A percentile compares a stretch with the other conserved stretches of the same genome.
Evolutionary conservation across 768 basidiomycete genomes (phyloP).

Genomic region (Fomitopsis serialis): DNA sequence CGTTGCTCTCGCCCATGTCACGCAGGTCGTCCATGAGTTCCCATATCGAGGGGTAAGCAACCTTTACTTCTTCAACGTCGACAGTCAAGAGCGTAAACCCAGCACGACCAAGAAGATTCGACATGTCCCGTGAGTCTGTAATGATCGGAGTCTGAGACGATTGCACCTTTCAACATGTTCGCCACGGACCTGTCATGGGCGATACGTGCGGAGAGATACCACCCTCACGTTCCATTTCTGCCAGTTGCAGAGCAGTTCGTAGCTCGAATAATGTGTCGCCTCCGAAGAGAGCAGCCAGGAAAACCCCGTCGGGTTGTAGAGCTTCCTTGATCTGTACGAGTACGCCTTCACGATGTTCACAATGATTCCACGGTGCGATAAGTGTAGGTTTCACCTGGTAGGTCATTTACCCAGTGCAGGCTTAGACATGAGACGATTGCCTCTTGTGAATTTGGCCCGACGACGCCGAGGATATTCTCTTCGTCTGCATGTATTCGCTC

Average conservation of each 20-base stretch:
- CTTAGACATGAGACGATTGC: slow-evolving; percentile 88
- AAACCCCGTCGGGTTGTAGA: slow-evolving; percentile 86
- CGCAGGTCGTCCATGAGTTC: slow-evolving; percentile 91
- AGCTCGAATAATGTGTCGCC: slow-evolving; percentile 96
- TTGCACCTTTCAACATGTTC: slow-evolving; percentile 11
- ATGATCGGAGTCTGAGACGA: not conserved
- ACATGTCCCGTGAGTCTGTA: slow-evolving; percentile 86
- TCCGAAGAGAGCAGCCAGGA: slow-evolving; percentile 91
- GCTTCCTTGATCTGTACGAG: slow-evolving; percentile 84
- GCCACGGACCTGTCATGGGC: slow-evolving; percentile 82
- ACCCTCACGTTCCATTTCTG: slow-evolving; percentile 90
- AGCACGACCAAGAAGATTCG: slow-evolving; percentile 86
- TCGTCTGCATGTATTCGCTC: slow-evolving; percentile 81
- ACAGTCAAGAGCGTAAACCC: slow-evolving; percentile 94
- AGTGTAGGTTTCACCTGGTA: slow-evolving; percentile 60
- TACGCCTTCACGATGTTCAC: slow-evolving; percentile 43
- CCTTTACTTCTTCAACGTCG: slow-evolving; percentile 88
- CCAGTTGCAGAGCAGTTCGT: slow-evolving; percentile 86
- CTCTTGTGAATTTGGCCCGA: slow-evolving; percentile 77
- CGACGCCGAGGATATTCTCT: slow-evolving; percentile 62
- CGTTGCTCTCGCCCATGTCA: slow-evolving; percentile 96
- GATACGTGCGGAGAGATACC: slow-evolving; percentile 96
- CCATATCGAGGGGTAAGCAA: slow-evolving; percentile 93
- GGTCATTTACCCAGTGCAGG: slow-evolving; percentile 96
- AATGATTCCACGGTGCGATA: not conserved